Percentiles rank a stretch among this genome's conserved stretches.
phyloP scores from a whole-genome alignment of 768 basidiomycete genomes.

The Dictyophora rubrovolvata region DNA sequence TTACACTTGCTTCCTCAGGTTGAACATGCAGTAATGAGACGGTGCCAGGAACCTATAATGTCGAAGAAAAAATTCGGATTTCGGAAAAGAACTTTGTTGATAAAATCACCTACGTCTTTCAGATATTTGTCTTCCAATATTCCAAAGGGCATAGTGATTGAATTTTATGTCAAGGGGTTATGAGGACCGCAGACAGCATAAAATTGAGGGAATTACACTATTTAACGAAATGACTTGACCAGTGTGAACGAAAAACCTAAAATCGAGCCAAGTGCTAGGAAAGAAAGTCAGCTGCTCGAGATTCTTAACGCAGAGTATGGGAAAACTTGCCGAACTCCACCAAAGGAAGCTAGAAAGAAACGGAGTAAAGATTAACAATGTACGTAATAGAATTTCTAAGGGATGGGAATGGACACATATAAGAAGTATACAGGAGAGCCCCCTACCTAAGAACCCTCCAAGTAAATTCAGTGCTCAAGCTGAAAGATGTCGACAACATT shows the following conservation, averaged over 20 bases:
- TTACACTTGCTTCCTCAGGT: not conserved
- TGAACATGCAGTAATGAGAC: not conserved
- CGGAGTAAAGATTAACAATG: not conserved
- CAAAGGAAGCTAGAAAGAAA: not conserved
- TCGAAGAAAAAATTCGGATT: not conserved
- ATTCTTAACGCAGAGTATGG: not conserved
- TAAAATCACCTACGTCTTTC: not conserved
- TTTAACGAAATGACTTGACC: too few species aligned
- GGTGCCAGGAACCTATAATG: not conserved
- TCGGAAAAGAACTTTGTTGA: not conserved
- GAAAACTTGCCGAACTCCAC: not conserved
- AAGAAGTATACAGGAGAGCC: not conserved
- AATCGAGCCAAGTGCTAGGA: too few species aligned
- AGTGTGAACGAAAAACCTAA: not conserved
- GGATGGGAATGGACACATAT: too few species aligned
- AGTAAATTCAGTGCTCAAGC: not conserved
- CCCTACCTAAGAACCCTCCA: not conserved
- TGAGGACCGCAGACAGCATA: too few species aligned
- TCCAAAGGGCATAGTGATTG: slow-evolving; percentile 12
- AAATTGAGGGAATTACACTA: too few species aligned
- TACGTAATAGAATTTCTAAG: not conserved
- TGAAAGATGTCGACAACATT: slow-evolving; percentile 2
- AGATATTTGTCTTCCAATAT: slow-evolving; percentile 13
- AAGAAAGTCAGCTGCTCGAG: not conserved
- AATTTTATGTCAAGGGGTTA: too few species aligned